These are phyloP conservation scores for Aspergillus phoenicis DNA, from an alignment of 2,329 filamentous ascomycete genomes.

Conservation along the genomic window DNA sequence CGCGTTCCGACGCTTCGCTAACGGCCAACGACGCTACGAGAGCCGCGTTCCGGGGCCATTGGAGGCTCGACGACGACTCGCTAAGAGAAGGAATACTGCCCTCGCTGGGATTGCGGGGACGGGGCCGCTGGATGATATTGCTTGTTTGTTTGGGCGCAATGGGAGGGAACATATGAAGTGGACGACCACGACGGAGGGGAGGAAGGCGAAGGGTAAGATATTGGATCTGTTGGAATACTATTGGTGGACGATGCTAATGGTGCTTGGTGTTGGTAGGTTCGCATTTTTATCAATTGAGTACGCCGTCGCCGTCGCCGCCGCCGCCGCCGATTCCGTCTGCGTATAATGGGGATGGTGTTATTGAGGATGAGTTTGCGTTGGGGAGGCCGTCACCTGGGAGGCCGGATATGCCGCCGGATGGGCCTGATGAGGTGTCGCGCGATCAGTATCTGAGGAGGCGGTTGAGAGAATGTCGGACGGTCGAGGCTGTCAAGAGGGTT, in stretches of 20 bases:
- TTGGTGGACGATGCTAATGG: slow-evolving; percentile 4
- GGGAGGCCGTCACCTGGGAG: background rate
- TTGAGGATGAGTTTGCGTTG: slow-evolving; percentile 11
- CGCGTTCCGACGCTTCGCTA: slow-evolving; percentile 53
- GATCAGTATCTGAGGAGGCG: slow-evolving; percentile 22
- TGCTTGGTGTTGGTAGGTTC: slow-evolving; percentile 16
- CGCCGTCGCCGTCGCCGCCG: slow-evolving; percentile 19
- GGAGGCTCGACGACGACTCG: slow-evolving; percentile 60
- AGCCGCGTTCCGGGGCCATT: slow-evolving; percentile 65
- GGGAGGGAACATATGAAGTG: slow-evolving; percentile 43
- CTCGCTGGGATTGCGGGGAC: slow-evolving; percentile 41
- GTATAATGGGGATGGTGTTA: slow-evolving; percentile 21
- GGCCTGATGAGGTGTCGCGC: slow-evolving; percentile 3
- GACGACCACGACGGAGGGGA: slow-evolving; percentile 29
- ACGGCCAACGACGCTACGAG: slow-evolving; percentile 56
- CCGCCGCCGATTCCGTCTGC: slow-evolving; percentile 15
- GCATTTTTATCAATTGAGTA: slow-evolving; percentile 22
- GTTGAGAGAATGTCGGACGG: slow-evolving; percentile 24
- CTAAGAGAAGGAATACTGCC: slow-evolving; percentile 59
- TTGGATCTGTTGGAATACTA: background rate
- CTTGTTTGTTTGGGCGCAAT: slow-evolving; percentile 46
- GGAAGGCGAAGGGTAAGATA: slow-evolving; percentile 29
- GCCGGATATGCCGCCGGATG: background rate
- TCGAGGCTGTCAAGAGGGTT: slow-evolving; percentile 34
- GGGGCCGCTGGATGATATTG: slow-evolving; percentile 40